Conservation (phyloP, 1,284 basidiomycete genomes). For the Baeospora myosura region DNA sequence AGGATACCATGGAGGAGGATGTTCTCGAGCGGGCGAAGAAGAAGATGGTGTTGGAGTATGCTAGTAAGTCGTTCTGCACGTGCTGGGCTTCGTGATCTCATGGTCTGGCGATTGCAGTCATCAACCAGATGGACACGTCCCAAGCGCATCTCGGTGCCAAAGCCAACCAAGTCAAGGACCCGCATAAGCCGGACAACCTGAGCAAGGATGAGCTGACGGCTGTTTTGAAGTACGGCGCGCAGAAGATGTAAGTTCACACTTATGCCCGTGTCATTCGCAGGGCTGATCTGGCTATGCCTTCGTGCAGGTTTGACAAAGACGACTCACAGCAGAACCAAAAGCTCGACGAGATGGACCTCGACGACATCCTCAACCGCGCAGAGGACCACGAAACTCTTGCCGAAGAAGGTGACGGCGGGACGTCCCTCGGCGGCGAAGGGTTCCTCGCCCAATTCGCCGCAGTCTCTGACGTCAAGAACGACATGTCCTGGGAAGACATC, state of each 20-base stretch:
- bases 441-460: constrained; percentile 95
- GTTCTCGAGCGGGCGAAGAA: constrained; percentile 96
- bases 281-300: constrained; percentile 9
- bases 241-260: constrained; percentile 72
- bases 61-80: constrained; percentile 59
- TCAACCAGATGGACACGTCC: constrained; percentile 99
- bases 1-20: constrained; percentile 99
- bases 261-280: constrained; percentile 6
- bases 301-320: constrained; percentile 87
- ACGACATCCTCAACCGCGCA: constrained; percentile 94
- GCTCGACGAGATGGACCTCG: constrained; percentile 98
- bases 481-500: constrained; percentile 98
- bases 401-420: constrained; percentile 66
- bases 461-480: constrained; percentile 96
- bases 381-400: constrained; percentile 95
- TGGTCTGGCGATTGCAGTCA: constrained; percentile 49
- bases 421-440: constrained; percentile 91
- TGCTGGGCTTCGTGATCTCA: not conserved
- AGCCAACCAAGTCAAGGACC: constrained; percentile 56
- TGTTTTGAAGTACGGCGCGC: constrained; percentile 98
- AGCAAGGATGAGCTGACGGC: constrained; percentile 97
- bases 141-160: constrained; percentile 92
- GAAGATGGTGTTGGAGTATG: constrained; percentile 99
- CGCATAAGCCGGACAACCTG: constrained; percentile 78
- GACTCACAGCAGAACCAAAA: constrained; percentile 90